Evolutionary conservation across 202 grass and related monocot genomes (phyloP).

Genomic region (Carex arenaria): DNA sequence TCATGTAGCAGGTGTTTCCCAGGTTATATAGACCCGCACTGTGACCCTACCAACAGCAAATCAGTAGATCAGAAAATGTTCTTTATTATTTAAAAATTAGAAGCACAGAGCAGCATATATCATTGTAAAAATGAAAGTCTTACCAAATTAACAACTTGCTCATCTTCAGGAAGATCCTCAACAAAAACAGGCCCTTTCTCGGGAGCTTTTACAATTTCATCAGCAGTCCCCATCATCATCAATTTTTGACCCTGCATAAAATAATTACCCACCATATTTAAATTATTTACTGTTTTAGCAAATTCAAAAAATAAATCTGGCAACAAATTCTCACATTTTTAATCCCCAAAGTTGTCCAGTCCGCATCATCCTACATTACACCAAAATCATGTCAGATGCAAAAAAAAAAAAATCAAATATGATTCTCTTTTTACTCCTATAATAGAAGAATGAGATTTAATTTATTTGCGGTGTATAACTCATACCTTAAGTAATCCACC

Average conservation of each 20-base stretch:
- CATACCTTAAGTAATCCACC: constrained; percentile 92
- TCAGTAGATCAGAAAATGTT: neutral
- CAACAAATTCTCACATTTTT: constrained; percentile 78
- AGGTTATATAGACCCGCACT: constrained; percentile 97
- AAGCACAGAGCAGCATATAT: neutral
- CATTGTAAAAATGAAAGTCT: neutral
- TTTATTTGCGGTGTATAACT: constrained; percentile 20
- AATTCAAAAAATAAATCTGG: constrained; percentile 18
- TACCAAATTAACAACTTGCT: constrained; percentile 77
- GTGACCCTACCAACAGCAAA: constrained; percentile 50
- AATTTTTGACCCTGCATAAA: constrained; percentile 91
- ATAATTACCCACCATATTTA: neutral
- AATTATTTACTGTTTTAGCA: constrained; percentile 5
- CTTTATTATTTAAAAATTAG: neutral
- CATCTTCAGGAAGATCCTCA: constrained; percentile 98
- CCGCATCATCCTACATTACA: constrained; percentile 82
- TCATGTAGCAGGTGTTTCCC: constrained; percentile 99
- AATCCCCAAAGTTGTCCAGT: constrained; percentile 87
- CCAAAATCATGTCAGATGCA: constrained; percentile 2
- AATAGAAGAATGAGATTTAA: neutral
- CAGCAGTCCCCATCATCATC: constrained; percentile 99
- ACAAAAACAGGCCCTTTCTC: constrained; percentile 91
- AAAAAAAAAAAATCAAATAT: neutral
- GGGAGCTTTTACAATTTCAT: constrained; percentile 99
- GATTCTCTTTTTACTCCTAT: neutral